A percentile compares a stretch with the other conserved stretches of the same genome.
Conservation (phyloP, 495 filamentous ascomycete genomes). For the Penicillium simplicissimum region DNA sequence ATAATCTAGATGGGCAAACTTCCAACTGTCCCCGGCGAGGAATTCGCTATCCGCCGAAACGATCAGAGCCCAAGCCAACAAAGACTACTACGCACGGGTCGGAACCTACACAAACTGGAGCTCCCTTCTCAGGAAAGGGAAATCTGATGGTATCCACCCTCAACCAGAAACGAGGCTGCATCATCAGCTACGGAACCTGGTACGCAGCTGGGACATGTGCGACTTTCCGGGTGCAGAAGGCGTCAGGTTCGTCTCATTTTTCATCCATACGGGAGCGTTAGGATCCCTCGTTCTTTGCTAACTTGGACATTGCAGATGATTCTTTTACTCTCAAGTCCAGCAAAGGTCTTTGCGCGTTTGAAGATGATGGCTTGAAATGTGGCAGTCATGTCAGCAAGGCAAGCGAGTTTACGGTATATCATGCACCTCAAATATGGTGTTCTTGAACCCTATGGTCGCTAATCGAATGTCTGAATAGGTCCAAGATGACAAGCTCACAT, state of each 20-base stretch:
- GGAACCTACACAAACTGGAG: slow-evolving; percentile 44
- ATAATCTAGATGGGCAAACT: slow-evolving; percentile 53
- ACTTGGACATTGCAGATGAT: slow-evolving; percentile 33
- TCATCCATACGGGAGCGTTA: not conserved
- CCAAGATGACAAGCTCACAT: slow-evolving; percentile 48
- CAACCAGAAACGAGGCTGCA: slow-evolving; percentile 59
- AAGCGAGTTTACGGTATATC: slow-evolving; percentile 49
- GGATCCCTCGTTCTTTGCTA: not conserved
- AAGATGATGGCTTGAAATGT: slow-evolving; percentile 51
- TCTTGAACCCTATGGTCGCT: slow-evolving; percentile 6
- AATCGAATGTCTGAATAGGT: slow-evolving; percentile 21
- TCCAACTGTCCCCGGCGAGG: slow-evolving; percentile 62
- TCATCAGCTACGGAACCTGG: slow-evolving; percentile 71
- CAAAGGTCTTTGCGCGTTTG: slow-evolving; percentile 58
- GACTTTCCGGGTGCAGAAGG: slow-evolving; percentile 57
- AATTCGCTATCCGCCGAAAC: slow-evolving; percentile 70
- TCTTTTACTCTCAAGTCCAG: slow-evolving; percentile 62
- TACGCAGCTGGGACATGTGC: slow-evolving; percentile 70
- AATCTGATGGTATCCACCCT: slow-evolving; percentile 57
- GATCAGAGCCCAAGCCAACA: slow-evolving; percentile 36
- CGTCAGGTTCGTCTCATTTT: slow-evolving; percentile 39
- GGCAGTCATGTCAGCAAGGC: slow-evolving; percentile 43
- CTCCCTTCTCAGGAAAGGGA: slow-evolving; percentile 56
- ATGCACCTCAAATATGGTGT: not conserved
- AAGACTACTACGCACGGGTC: slow-evolving; percentile 35